These are phyloP conservation scores for Chenopodium quinoa DNA, from an alignment of 148 eudicot genomes.

Conservation along the genomic window DNA sequence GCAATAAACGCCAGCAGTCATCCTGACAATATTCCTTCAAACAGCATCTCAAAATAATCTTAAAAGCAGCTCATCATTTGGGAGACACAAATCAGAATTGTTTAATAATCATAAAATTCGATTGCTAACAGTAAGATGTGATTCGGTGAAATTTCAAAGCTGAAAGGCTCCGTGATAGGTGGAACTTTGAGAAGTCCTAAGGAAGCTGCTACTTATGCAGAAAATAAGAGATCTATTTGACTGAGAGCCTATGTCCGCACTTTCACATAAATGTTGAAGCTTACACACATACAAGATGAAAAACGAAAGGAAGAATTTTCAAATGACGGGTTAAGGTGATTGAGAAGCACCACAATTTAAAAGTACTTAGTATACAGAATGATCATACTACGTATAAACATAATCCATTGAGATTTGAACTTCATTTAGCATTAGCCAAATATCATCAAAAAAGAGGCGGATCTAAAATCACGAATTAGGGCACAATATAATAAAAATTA, in stretches of 20 bases:
- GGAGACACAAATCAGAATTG: background rate
- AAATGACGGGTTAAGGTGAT: background rate
- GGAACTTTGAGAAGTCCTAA: background rate
- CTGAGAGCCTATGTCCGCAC: background rate
- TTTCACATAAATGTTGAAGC: background rate
- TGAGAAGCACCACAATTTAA: background rate
- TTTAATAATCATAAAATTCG: background rate
- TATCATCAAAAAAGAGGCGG: background rate
- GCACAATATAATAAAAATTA: too few species aligned
- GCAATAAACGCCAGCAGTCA: background rate
- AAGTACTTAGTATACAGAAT: background rate
- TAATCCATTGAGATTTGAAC: background rate
- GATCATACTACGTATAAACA: background rate
- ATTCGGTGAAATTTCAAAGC: background rate
- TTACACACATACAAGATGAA: background rate
- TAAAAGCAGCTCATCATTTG: background rate
- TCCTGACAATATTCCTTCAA: background rate
- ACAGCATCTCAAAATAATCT: background rate
- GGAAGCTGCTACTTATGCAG: background rate
- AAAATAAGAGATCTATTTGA: background rate
- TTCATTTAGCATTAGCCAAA: constrained; percentile 1
- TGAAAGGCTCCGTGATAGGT: background rate
- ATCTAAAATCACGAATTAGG: too few species aligned
- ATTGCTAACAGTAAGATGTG: background rate
- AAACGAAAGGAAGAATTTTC: background rate